A percentile compares a stretch with the other conserved stretches of the same genome.
Evolutionary conservation across 257 asterid species (phyloP).

Genomic region (Forsythia suspensa): DNA sequence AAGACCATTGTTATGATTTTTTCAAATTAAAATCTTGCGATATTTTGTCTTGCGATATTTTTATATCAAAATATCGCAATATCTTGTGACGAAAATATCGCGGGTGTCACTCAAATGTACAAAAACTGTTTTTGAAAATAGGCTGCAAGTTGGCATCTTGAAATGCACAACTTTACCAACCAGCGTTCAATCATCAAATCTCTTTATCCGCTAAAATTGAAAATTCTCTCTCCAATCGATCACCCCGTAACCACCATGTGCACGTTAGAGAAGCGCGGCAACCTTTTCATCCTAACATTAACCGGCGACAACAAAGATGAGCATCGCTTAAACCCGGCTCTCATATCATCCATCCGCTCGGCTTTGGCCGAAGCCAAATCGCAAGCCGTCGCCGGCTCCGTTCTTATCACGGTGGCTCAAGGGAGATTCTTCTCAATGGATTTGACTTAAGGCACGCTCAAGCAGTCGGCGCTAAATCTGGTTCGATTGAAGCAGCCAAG

Average conservation of each 20-base stretch:
- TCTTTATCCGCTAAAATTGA: not conserved
- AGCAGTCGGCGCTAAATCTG: constrained; percentile 46
- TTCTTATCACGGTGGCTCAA: constrained; percentile 58
- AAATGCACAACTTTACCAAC: too few species aligned
- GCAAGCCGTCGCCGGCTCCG: constrained; percentile 67
- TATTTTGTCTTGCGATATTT: too few species aligned
- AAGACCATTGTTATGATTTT: too few species aligned
- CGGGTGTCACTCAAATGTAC: too few species aligned
- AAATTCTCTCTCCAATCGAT: not conserved
- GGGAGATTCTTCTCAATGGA: constrained; percentile 87
- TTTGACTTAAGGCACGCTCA: constrained; percentile 77
- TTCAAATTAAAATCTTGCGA: too few species aligned
- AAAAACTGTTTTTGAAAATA: too few species aligned
- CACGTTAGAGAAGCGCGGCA: constrained; percentile 71
- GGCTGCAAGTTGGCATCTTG: too few species aligned
- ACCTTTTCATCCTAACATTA: constrained; percentile 58
- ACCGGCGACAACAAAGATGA: constrained; percentile 53
- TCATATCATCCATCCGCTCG: constrained; percentile 61
- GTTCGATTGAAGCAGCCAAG: constrained; percentile 45
- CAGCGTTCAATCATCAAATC: not conserved
- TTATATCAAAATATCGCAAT: too few species aligned
- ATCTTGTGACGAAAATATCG: too few species aligned
- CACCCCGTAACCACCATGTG: constrained; percentile 45
- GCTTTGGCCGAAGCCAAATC: constrained; percentile 58
- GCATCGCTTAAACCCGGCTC: constrained; percentile 66